Base-by-base conservation (phyloP, 108 stramenopile genomes). In the Nannochloropsis gaditana region DNA sequence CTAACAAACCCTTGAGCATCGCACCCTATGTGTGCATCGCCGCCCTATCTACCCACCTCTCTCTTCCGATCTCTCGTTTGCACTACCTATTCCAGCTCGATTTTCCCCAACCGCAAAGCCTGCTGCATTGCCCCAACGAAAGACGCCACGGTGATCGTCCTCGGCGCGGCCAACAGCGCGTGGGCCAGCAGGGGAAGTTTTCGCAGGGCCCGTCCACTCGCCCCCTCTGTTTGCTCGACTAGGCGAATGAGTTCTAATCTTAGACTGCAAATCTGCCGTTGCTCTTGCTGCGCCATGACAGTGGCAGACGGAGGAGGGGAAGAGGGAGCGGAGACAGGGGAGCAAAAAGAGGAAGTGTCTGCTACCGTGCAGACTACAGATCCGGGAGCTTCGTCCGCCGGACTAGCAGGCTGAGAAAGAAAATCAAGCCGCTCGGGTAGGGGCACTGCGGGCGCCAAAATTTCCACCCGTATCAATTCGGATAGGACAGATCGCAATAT, bases 121-220 rank as follows among this genome's bases (percentile, higher is more conserved):
- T 73, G 19, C 5, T 73, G 19, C 59, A 73, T 73, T n/a, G 59
- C 59, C 59, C 59, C 59, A 4, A 73, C 15, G n/a, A 73, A 73
- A 15, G 3, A 15, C 19, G 4, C 59, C 59, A 73, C 3, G 19
- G 19, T n/a, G 2, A 73, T n/a, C 59, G 6, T 73, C 59, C 59
- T 15, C 4, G 59, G 59, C 8, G 59, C 59, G 15, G 59, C 59
- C 59, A 73, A 6, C 59, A 73, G 59, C 6, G 59, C 15, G n/a
- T 73, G 59, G 5, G 59, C 59, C 59, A 73, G 59, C 59, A 73
- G n/a, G n/a, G 59, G 59, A 15, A 73, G n/a, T 73, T 73, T 73
- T 8, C 59, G 59, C 59, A 73, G 3, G 59, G 19, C 59, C 4
- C 59, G 59, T 73, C 59, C 59, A 73, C 59, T 73, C 59, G n/a